Percentiles rank a stretch among this genome's conserved stretches.
These are phyloP conservation scores for Mortierella sp. DNA, from an alignment of 371 early-diverging fungal genomes.

Conservation along the genomic window DNA sequence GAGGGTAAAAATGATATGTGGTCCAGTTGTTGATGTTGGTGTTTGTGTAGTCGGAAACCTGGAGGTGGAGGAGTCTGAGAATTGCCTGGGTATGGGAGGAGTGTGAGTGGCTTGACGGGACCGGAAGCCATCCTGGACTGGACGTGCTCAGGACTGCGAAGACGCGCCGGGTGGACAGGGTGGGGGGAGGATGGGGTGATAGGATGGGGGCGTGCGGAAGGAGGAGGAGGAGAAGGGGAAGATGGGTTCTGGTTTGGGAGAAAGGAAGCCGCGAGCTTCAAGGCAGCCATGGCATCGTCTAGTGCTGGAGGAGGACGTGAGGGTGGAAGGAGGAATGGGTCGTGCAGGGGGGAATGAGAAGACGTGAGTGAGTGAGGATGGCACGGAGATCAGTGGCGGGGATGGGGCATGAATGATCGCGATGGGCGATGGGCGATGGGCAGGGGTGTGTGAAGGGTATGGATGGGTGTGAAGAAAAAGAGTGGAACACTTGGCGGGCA, in stretches of 20 bases:
- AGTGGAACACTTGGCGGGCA: no score
- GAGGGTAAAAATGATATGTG: slow-evolving; percentile 33
- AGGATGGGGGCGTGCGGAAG: slow-evolving; percentile 10
- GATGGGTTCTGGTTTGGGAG: slow-evolving; percentile 3
- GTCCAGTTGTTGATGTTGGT: slow-evolving; percentile 1
- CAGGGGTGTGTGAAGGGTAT: no score
- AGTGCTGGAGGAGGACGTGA: no score
- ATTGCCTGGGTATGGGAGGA: not conserved
- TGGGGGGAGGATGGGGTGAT: slow-evolving; percentile 21
- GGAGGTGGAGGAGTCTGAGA: slow-evolving; percentile 11
- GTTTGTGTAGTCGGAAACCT: slow-evolving; percentile 10
- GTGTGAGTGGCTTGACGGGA: slow-evolving; percentile 13
- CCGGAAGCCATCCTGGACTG: slow-evolving; percentile 7
- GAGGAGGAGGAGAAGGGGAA: not conserved
- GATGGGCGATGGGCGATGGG: no score
- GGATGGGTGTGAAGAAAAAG: no score
- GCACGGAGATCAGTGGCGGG: no score
- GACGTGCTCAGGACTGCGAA: not conserved
- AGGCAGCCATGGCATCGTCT: slow-evolving; percentile 9
- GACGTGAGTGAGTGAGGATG: no score
- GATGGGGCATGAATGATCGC: no score
- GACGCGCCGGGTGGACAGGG: slow-evolving; percentile 9
- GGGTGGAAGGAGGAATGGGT: no score
- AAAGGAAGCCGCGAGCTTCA: slow-evolving; percentile 18
- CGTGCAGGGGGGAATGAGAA: no score